A percentile compares a stretch with the other conserved stretches of the same genome.
These are phyloP conservation scores for Fusarium udum DNA, from an alignment of 2,329 filamentous ascomycete genomes.

Conservation along the genomic window DNA sequence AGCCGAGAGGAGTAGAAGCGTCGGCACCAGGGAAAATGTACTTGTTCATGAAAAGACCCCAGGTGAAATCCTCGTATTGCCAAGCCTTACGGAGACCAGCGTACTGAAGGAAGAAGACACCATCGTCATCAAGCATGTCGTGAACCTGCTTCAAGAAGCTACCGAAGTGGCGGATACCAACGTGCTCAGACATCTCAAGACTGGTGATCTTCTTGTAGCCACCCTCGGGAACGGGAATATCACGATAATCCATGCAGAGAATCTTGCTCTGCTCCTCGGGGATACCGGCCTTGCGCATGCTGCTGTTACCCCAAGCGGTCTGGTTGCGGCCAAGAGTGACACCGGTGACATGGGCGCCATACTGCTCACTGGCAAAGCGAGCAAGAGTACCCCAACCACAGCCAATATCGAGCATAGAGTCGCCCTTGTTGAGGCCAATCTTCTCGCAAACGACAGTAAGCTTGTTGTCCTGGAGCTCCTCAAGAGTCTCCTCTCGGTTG, in stretches of 20 bases:
- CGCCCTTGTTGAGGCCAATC: constrained; percentile 83
- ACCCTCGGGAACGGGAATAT: constrained; percentile 78
- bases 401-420: constrained; percentile 90
- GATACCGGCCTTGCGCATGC: constrained; percentile 82
- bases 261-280: constrained; percentile 89
- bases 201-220: constrained; percentile 94
- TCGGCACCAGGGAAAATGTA: constrained; percentile 98
- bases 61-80: constrained; percentile 98
- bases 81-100: constrained; percentile 92
- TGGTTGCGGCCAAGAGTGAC: constrained; percentile 96
- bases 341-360: constrained; percentile 85
- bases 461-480: constrained; percentile 98
- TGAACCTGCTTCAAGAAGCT: constrained; percentile 86
- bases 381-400: constrained; percentile 98
- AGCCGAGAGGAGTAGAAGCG: constrained; percentile 91
- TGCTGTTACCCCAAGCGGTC: constrained; percentile 95
- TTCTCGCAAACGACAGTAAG: constrained; percentile 95
- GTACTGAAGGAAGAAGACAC: constrained; percentile 94
- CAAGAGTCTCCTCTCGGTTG: constrained; percentile 86
- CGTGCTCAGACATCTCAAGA: constrained; percentile 98
- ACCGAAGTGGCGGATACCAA: constrained; percentile 88
- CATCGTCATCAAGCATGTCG: constrained; percentile 96
- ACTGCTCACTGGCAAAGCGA: constrained; percentile 92
- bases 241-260: constrained; percentile 96
- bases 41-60: constrained; percentile 99